Base-by-base conservation (phyloP, 768 basidiomycete species). In the Hericium erinaceus region DNA sequence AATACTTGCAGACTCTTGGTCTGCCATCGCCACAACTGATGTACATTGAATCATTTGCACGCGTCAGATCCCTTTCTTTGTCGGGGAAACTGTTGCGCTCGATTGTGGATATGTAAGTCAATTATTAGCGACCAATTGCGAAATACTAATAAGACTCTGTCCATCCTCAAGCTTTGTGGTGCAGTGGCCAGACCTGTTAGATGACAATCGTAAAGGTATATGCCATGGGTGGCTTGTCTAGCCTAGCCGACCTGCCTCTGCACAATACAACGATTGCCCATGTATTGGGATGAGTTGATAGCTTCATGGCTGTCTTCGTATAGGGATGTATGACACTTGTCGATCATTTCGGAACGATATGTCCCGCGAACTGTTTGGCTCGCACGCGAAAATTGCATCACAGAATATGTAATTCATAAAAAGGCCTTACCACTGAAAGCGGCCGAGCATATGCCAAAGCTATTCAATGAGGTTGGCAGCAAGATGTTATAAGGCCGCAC, bases 31-130 rank as follows among this genome's bases (percentile, higher is more conserved):
- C 95, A 6, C 75, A 72, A 41, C 69, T 92, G 28, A 80, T 99
- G 54, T 99, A 97, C 68, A 77, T 98, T 41, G 97, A 98, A 70
- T 93, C 92, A 0, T 97, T 95, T 69, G 94, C 95, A 8, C 85
- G 95, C 5, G 92, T 95, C 2, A 75, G 73, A 18, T 77, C 79
- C 1, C 77, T 98, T 24, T 95, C 92, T 13, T 75, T 95, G 20
- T 93, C 92, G 24, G 95, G 87, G 24, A 91, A 80, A 64, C 74
- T 98, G 39, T 76, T 98, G 26, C 79, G 82, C 50, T 81, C 80
- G n/a, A 73, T 95, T 33, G 93, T 89, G 5, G 93, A 98, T 68
- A 78, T 84, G 90, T 83, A 63, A 61, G 78, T n/a, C 57, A 39
- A 33, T 52, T 57, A 50, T 52, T 7, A 33, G 41, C 57, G 38